phyloP scores from a whole-genome alignment of 2,329 filamentous ascomycete genomes.

The Neofusicoccum sp. region DNA sequence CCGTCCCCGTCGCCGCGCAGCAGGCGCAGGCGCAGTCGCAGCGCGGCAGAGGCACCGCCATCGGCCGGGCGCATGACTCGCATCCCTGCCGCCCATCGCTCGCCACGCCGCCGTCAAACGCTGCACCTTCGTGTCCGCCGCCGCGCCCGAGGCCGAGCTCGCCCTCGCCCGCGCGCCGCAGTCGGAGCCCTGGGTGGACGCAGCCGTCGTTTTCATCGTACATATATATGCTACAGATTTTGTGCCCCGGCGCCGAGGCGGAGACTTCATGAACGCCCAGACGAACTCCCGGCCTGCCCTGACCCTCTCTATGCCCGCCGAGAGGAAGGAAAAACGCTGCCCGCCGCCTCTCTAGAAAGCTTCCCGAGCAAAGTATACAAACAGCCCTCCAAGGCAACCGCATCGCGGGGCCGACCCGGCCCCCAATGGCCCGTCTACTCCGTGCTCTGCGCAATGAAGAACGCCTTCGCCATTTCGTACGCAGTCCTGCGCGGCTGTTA shows the following conservation, averaged over 20 bases:
- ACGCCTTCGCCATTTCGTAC: constrained; percentile 67
- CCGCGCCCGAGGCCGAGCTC: neutral
- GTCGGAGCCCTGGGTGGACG: neutral
- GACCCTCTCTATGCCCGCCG: constrained; percentile 8
- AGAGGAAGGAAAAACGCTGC: constrained; percentile 9
- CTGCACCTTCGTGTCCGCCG: constrained; percentile 14
- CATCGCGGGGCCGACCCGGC: neutral
- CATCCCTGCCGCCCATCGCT: constrained; percentile 9
- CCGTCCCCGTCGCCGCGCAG: neutral
- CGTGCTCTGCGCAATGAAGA: constrained; percentile 54
- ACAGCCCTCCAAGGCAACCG: neutral
- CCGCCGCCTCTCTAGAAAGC: neutral
- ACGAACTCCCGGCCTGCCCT: constrained; percentile 7
- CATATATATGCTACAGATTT: constrained; percentile 19
- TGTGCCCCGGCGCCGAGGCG: constrained; percentile 1
- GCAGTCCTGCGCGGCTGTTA: constrained; percentile 51
- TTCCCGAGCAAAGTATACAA: constrained; percentile 8
- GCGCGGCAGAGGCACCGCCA: neutral
- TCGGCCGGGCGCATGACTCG: constrained; percentile 10
- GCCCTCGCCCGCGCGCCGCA: neutral
- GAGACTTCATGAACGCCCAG: constrained; percentile 15
- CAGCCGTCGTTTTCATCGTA: constrained; percentile 7
- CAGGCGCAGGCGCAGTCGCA: too few relatives aligned
- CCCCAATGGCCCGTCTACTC: constrained; percentile 2
- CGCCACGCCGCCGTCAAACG: constrained; percentile 12